These are phyloP conservation scores for Vitis hybrid DNA, from an alignment of 177 flowering plant genomes.

Conservation along the genomic window DNA sequence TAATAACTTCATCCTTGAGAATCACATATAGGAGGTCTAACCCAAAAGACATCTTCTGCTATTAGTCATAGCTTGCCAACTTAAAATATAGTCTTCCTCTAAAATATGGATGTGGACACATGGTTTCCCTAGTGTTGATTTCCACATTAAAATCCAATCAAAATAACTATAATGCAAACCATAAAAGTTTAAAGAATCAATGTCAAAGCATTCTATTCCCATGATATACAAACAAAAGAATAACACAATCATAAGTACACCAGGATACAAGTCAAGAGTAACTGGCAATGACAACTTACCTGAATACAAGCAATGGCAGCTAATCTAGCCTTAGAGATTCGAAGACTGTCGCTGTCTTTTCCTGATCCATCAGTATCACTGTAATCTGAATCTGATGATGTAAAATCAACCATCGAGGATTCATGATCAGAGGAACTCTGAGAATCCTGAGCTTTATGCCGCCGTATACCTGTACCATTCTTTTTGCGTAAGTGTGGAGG, in stretches of 20 bases:
- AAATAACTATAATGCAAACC: neutral
- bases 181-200: neutral
- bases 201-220: neutral
- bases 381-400: conserved; percentile 91
- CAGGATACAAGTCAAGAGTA: neutral
- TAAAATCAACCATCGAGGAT: conserved; percentile 30
- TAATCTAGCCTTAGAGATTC: conserved; percentile 67
- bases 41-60: neutral
- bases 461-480: conserved; percentile 29
- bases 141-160: neutral
- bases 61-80: too few relatives aligned
- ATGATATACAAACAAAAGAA: neutral
- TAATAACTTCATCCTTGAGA: neutral
- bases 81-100: neutral
- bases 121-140: neutral
- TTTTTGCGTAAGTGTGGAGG: conserved; percentile 90
- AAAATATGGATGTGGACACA: neutral
- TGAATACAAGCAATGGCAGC: conserved; percentile 82
- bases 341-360: conserved; percentile 36
- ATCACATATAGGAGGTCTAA: neutral
- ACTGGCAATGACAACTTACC: conserved; percentile 36
- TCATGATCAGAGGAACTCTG: conserved; percentile 38
- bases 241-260: neutral
- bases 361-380: conserved; percentile 79
- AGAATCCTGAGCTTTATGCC: conserved; percentile 27